phyloP scores from a whole-genome alignment of 768 basidiomycete species.

The Psilocybe azurescens region DNA sequence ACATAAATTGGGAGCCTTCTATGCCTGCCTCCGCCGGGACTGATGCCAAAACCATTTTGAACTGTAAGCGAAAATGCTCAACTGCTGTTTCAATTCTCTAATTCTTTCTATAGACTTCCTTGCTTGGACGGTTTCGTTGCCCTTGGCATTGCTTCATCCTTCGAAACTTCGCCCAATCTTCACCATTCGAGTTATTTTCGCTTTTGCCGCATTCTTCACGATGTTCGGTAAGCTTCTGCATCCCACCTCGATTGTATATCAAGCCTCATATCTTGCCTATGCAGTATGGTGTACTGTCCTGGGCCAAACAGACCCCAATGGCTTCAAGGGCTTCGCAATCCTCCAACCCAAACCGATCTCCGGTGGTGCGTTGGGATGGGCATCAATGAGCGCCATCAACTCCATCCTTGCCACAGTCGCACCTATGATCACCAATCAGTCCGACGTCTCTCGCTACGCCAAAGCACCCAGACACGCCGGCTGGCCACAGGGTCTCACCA shows the following conservation, averaged over 20 bases:
- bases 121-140: conserved; percentile 17
- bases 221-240: conserved; percentile 15
- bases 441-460: conserved; percentile 21
- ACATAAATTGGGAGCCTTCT: conserved; percentile 14
- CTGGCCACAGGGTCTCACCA: conserved; percentile 20
- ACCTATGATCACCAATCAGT: conserved; percentile 22
- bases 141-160: conserved; percentile 14
- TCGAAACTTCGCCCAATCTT: conserved; percentile 18
- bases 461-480: conserved; percentile 16
- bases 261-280: neutral
- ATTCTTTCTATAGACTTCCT: conserved; percentile 13
- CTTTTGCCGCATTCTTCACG: conserved; percentile 11
- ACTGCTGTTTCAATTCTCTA: neutral
- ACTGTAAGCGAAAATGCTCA: conserved; percentile 6
- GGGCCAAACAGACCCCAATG: conserved; percentile 17
- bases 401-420: conserved; percentile 20
- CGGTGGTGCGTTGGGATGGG: conserved; percentile 17
- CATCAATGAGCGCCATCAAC: conserved; percentile 20
- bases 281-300: conserved; percentile 21
- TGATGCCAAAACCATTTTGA: conserved; percentile 21
- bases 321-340: conserved; percentile 19
- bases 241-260: neutral
- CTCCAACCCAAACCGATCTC: conserved; percentile 15
- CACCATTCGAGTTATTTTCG: conserved; percentile 13
- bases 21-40: conserved; percentile 19